phyloP scores from a whole-genome alignment of 345 rosid species.

The Laguncularia racemosa region DNA sequence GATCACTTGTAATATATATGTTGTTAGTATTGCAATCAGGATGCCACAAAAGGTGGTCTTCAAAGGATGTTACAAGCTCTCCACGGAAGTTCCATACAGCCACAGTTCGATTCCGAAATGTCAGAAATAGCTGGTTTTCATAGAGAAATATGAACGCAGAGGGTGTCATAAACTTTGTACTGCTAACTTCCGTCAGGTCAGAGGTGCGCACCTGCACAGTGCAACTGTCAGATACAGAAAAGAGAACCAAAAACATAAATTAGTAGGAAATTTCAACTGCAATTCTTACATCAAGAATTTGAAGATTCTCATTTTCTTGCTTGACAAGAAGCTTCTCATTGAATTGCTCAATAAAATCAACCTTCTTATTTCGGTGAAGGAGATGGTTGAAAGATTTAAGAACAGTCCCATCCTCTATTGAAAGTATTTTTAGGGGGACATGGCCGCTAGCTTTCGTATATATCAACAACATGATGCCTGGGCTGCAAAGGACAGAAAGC shows the following conservation, averaged over 20 bases:
- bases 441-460: conserved; percentile 29
- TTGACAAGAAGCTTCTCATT: conserved; percentile 61
- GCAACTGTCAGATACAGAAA: conserved; percentile 9
- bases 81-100: conserved; percentile 76
- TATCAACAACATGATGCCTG: conserved; percentile 53
- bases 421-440: conserved; percentile 48
- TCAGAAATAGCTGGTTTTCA: conserved; percentile 50
- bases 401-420: conserved; percentile 54
- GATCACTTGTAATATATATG: conserved; percentile 66
- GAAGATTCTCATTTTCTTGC: conserved; percentile 57
- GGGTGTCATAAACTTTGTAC: conserved; percentile 45
- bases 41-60: conserved; percentile 68
- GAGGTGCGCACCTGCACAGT: conserved; percentile 37
- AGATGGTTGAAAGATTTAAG: conserved; percentile 51
- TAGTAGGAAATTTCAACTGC: neutral
- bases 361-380: conserved; percentile 54
- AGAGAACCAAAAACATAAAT: neutral
- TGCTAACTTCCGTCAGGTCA: conserved; percentile 42
- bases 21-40: conserved; percentile 74
- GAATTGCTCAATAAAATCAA: conserved; percentile 56
- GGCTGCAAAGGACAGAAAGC: conserved; percentile 25
- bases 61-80: conserved; percentile 55
- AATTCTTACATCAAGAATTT: conserved; percentile 54
- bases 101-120: conserved; percentile 50
- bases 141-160: conserved; percentile 51